phyloP scores from a whole-genome alignment of 352 stramenopile genomes.

The Labyrinthula sp. region DNA sequence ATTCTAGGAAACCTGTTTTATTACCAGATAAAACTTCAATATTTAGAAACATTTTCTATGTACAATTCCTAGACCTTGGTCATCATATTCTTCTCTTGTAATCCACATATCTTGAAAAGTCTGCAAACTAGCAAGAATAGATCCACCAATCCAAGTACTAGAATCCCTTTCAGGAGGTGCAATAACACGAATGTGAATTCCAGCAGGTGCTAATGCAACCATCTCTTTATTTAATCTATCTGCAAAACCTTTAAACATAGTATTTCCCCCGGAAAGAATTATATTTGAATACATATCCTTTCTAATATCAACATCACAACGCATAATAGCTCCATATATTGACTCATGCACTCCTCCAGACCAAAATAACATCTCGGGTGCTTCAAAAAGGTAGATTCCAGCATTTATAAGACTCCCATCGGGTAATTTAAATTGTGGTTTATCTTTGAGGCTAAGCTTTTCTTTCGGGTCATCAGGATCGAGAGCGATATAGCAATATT shows the following conservation, averaged over 20 bases:
- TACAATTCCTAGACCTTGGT: no score
- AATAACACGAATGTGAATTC: no score
- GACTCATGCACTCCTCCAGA: slow-evolving; percentile 41
- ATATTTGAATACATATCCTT: slow-evolving; percentile 61
- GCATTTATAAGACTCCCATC: slow-evolving; percentile 52
- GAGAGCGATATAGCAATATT: slow-evolving; percentile 70
- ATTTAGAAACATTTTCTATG: no score
- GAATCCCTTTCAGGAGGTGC: no score
- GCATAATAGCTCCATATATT: slow-evolving; percentile 58
- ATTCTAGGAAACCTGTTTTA: no score
- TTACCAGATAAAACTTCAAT: no score
- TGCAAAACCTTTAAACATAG: slow-evolving; percentile 74
- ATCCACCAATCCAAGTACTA: slow-evolving; percentile 93
- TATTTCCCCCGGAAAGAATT: slow-evolving; percentile 61
- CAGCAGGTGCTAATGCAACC: no score
- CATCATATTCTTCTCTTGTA: no score
- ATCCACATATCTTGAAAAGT: slow-evolving; percentile 98
- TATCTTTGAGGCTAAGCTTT: slow-evolving; percentile 45
- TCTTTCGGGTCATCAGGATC: no score
- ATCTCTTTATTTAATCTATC: no score
- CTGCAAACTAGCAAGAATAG: slow-evolving; percentile 86
- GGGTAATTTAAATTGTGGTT: slow-evolving; percentile 49
- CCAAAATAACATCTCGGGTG: slow-evolving; percentile 61
- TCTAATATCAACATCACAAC: slow-evolving; percentile 62
- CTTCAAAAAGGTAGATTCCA: slow-evolving; percentile 57